Conservation (phyloP, 495 filamentous ascomycete species). For the Pseudevernia furfuracea region DNA sequence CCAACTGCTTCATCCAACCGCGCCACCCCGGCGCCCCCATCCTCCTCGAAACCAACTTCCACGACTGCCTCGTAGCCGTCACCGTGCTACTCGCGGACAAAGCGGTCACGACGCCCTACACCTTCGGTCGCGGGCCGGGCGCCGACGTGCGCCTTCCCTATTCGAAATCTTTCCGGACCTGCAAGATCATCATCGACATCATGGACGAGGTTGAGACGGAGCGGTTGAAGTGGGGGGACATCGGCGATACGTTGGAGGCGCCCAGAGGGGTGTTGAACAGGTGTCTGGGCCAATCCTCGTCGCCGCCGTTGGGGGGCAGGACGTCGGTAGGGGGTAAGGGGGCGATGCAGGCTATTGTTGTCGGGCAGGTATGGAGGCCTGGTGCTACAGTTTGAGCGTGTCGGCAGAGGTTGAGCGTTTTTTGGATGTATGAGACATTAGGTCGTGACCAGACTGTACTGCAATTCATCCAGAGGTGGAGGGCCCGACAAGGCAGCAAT, state of each 20-base stretch:
- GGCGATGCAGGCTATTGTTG: background rate
- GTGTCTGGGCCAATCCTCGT: background rate
- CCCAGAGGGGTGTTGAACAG: background rate
- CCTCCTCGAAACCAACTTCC: background rate
- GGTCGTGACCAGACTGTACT: background rate
- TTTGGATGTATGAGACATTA: background rate
- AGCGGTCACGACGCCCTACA: background rate
- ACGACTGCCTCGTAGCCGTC: background rate
- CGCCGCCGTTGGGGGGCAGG: slow-evolving; percentile 2
- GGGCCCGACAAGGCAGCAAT: background rate
- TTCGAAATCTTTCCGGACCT: background rate
- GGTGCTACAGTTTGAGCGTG: background rate
- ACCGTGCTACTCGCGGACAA: background rate
- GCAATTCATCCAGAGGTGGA: background rate
- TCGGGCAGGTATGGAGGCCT: background rate
- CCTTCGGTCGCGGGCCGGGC: background rate
- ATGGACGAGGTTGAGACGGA: background rate
- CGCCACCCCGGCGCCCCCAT: background rate
- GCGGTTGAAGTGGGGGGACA: background rate
- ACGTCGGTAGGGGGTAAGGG: background rate
- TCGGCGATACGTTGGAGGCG: background rate
- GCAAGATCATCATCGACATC: slow-evolving; percentile 1
- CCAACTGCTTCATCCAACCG: slow-evolving; percentile 2
- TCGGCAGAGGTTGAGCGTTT: background rate
- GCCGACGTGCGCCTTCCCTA: background rate